Percentiles rank a stretch among this genome's conserved stretches.
phyloP scores from a whole-genome alignment of 2,329 filamentous ascomycete genomes.

The Dactylonectria macrodidyma region DNA sequence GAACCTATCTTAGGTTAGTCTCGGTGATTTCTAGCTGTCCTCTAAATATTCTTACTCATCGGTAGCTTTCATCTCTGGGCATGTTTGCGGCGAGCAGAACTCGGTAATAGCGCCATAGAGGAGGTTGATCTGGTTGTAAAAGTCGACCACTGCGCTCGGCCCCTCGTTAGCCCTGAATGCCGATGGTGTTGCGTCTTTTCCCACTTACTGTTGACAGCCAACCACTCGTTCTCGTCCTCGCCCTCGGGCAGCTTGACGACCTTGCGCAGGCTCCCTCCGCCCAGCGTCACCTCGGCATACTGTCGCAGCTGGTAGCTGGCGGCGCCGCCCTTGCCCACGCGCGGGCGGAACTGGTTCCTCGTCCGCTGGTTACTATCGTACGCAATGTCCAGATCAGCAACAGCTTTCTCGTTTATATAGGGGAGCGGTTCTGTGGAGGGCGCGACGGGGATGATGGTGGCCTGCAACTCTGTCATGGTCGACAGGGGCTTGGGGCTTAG shows the following conservation, averaged over 20 bases:
- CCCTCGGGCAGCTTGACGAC: conserved; percentile 97
- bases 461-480: conserved; percentile 50
- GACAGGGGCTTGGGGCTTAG: conserved; percentile 52
- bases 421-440: conserved; percentile 31
- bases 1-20: conserved; percentile 71
- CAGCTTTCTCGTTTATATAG: conserved; percentile 41
- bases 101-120: conserved; percentile 99
- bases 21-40: background rate
- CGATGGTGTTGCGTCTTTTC: background rate
- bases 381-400: conserved; percentile 50
- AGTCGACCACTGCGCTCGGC: conserved; percentile 85
- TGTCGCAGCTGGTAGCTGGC: conserved; percentile 94
- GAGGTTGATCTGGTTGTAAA: conserved; percentile 99
- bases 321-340: conserved; percentile 88
- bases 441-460: conserved; percentile 51
- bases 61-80: conserved; percentile 99
- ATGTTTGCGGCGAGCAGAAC: conserved; percentile 97
- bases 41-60: conserved; percentile 80
- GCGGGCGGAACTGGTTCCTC: conserved; percentile 91
- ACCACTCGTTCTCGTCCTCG: conserved; percentile 97
- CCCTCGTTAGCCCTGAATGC: conserved; percentile 11
- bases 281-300: conserved; percentile 97
- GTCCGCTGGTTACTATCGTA: conserved; percentile 83
- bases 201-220: conserved; percentile 91
- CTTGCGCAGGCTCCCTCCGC: conserved; percentile 94